Base-by-base conservation (phyloP, 225 moss, liverwort and hornwort species). In the Polytrichum commune region DNA sequence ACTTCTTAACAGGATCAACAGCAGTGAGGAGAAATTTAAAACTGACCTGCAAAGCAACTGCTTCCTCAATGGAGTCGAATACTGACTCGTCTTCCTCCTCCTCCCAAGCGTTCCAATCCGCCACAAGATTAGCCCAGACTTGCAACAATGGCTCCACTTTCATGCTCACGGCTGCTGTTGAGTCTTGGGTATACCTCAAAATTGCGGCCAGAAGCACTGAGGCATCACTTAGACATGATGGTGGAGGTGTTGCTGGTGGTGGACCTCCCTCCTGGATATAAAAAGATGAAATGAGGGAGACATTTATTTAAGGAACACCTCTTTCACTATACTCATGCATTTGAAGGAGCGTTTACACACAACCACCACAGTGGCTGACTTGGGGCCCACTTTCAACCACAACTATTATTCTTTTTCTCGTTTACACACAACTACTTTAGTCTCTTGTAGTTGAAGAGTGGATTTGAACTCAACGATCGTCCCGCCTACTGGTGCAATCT, bases 41-140 rank as follows among this genome's bases (percentile, higher is more conserved):
- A 91, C 81, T 77, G 57, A 91, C 91, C 76, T 93, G 89, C 69
- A 93, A 46, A 74, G 89, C 76, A 69, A 93, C 78, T 61, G 89
- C 89, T 81, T 89, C 93, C 72, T 91, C 91, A 66, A 89, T 89
- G 18, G 87, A 85, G 29, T 93, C 93, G n/a, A 93, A 93, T 60
- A 91, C 91, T 1, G 85, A 66, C 76, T 93, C 91, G 76, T 91
- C 91, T 74, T 91, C 93, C 75, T 85, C 80, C 69, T 89, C 91
- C 74, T 89, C 89, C 93, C 93, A 91, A 20, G 91, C 91, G 67
- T 78, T 89, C 91, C 93, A 93, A 74, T 93, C 93, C 63, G 91
- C 71, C 27, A 93, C 87, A 62, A 93, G 69, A 81, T 93, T 89
- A 69, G 87, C 89, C 93, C 91, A 91, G 8, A 91, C 81, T 81